Percentiles rank a stretch among this genome's conserved stretches.
phyloP scores from a whole-genome alignment of 306 rosid species.

The Malus asiatica region DNA sequence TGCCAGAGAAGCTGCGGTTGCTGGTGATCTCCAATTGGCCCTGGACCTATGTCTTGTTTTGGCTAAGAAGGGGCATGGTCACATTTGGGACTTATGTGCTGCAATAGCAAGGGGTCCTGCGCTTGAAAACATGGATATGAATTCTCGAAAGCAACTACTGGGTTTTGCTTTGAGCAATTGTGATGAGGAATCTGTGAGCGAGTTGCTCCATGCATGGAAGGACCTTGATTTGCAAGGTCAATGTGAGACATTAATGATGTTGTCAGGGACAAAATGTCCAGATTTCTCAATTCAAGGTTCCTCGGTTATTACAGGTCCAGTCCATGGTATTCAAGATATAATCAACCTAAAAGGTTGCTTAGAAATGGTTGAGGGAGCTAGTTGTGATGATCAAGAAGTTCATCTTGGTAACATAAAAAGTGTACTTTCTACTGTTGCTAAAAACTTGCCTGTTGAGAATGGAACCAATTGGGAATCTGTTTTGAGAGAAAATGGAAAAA shows the following conservation, averaged over 20 bases:
- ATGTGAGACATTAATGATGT: constrained; percentile 58
- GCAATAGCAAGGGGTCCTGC: constrained; percentile 99
- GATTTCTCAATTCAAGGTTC: constrained; percentile 48
- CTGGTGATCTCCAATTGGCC: constrained; percentile 97
- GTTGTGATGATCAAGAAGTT: constrained; percentile 47
- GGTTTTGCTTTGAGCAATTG: constrained; percentile 95
- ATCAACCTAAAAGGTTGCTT: constrained; percentile 35
- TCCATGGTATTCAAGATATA: constrained; percentile 34
- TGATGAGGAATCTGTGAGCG: constrained; percentile 87
- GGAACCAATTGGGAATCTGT: constrained; percentile 54
- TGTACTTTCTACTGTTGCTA: constrained; percentile 53
- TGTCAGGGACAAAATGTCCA: constrained; percentile 48
- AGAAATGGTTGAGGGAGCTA: constrained; percentile 29
- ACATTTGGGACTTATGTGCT: constrained; percentile 93
- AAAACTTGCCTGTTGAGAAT: constrained; percentile 59
- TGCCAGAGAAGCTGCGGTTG: constrained; percentile 99
- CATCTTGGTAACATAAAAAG: constrained; percentile 44
- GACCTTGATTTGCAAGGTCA: constrained; percentile 95
- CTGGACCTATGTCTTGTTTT: constrained; percentile 94
- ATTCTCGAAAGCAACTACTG: constrained; percentile 75
- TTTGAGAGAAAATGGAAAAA: constrained; percentile 74
- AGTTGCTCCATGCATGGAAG: constrained; percentile 91
- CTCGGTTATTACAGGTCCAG: constrained; percentile 37
- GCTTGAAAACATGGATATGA: constrained; percentile 85
- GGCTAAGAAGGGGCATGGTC: constrained; percentile 84